Conservation (phyloP, 202 grass and related monocot species). For the Schoenoplectus triqueter region DNA sequence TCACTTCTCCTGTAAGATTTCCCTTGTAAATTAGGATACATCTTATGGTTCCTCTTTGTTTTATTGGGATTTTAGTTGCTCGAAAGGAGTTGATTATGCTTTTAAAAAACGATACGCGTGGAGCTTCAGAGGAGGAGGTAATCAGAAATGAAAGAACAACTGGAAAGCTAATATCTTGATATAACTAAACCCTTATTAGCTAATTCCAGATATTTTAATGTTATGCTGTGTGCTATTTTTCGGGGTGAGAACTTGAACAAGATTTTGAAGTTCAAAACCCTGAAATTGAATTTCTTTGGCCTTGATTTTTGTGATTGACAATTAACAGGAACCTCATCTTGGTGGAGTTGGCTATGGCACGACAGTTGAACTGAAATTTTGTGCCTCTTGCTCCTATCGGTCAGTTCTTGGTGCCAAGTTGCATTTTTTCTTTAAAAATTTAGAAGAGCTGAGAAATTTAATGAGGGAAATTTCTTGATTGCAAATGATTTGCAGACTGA, state of each 20-base stretch:
- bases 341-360: conserved; percentile 72
- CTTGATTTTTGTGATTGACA: background rate
- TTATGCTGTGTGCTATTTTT: background rate
- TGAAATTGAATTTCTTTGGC: background rate
- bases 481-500: too few relatives aligned
- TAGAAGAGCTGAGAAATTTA: background rate
- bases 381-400: conserved; percentile 88
- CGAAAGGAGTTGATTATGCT: background rate
- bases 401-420: conserved; percentile 33
- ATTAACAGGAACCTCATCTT: conserved; percentile 51
- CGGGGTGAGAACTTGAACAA: background rate
- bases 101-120: background rate
- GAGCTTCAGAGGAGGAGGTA: background rate
- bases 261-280: background rate
- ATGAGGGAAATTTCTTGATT: background rate
- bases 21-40: background rate
- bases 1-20: background rate
- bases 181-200: background rate
- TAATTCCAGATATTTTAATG: background rate
- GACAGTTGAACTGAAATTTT: conserved; percentile 83
- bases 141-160: background rate
- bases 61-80: conserved; percentile 13
- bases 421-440: background rate
- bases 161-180: background rate
- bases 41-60: background rate